Conservation (phyloP, 2,329 filamentous ascomycete species). For the Corinectria fuckeliana region DNA sequence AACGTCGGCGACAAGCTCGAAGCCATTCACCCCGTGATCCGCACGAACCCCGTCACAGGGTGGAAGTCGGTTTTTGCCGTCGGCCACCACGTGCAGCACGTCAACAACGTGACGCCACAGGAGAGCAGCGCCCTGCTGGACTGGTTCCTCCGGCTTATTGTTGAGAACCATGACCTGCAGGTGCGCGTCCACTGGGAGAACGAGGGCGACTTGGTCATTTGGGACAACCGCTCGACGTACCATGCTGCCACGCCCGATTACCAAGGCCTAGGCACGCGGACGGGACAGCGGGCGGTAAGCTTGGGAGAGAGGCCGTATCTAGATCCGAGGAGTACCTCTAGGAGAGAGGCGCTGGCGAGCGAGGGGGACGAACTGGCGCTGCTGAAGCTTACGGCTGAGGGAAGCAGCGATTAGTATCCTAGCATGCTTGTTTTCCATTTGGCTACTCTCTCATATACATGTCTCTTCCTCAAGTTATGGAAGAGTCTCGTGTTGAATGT, state of each 20-base stretch:
- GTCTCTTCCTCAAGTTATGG: too few species aligned
- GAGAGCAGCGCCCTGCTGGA: conserved; percentile 55
- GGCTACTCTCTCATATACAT: too few species aligned
- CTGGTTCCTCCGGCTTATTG: conserved; percentile 56
- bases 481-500: too few species aligned
- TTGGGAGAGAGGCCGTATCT: conserved; percentile 55
- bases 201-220: conserved; percentile 56
- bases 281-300: neutral
- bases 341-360: too few species aligned
- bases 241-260: conserved; percentile 60
- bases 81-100: conserved; percentile 55
- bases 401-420: too few species aligned
- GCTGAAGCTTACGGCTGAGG: too few species aligned
- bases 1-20: conserved; percentile 55
- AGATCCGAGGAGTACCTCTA: conserved; percentile 48
- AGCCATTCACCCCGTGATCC: conserved; percentile 59
- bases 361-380: too few species aligned
- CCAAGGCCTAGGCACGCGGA: neutral
- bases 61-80: conserved; percentile 62
- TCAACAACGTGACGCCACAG: conserved; percentile 55
- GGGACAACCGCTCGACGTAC: conserved; percentile 62
- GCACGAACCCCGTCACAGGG: conserved; percentile 63
- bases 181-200: conserved; percentile 52
- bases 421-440: too few species aligned
- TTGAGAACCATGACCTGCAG: conserved; percentile 62